Percentiles rank a stretch among this genome's conserved stretches.
phyloP scores from a whole-genome alignment of 169 alveolate genomes.

The Plasmodium gallinaceum region DNA sequence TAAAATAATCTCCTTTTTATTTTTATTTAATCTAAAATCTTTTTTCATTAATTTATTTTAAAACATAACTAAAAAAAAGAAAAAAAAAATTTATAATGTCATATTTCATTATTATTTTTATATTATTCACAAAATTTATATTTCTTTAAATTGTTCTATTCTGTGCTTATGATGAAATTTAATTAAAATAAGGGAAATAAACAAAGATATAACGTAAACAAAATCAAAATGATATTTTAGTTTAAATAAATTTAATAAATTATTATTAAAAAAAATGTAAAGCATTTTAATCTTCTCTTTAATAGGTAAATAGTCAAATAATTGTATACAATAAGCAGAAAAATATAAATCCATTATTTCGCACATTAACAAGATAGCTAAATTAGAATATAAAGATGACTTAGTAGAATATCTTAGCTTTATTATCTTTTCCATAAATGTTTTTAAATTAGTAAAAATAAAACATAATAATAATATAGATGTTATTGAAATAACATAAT shows the following conservation, averaged over 20 bases:
- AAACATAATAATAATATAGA: slow-evolving; percentile 50
- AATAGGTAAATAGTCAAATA: slow-evolving; percentile 61
- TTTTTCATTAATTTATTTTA: too few species aligned
- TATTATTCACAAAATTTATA: not conserved
- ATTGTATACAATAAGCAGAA: slow-evolving; percentile 66
- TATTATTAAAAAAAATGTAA: slow-evolving; percentile 51
- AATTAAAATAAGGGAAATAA: slow-evolving; percentile 20
- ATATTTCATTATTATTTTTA: too few species aligned
- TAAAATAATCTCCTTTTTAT: too few species aligned
- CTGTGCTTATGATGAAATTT: slow-evolving; percentile 26
- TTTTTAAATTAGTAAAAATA: slow-evolving; percentile 57
- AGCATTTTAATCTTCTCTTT: slow-evolving; percentile 54
- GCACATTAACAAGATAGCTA: slow-evolving; percentile 59
- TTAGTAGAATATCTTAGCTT: slow-evolving; percentile 48
- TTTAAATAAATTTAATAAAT: slow-evolving; percentile 25
- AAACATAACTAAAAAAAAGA: too few species aligned
- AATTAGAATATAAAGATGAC: slow-evolving; percentile 51
- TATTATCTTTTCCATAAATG: slow-evolving; percentile 69
- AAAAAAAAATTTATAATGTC: too few species aligned
- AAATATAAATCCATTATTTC: slow-evolving; percentile 64
- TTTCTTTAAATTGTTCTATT: slow-evolving; percentile 25
- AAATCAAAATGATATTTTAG: slow-evolving; percentile 64
- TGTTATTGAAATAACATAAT: slow-evolving; percentile 54
- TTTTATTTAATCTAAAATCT: too few species aligned
- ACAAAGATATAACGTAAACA: slow-evolving; percentile 46